Percentiles rank a stretch among this genome's conserved stretches.
These are phyloP conservation scores for Myochromella boudieri DNA, from an alignment of 768 basidiomycete species.

Conservation along the genomic window DNA sequence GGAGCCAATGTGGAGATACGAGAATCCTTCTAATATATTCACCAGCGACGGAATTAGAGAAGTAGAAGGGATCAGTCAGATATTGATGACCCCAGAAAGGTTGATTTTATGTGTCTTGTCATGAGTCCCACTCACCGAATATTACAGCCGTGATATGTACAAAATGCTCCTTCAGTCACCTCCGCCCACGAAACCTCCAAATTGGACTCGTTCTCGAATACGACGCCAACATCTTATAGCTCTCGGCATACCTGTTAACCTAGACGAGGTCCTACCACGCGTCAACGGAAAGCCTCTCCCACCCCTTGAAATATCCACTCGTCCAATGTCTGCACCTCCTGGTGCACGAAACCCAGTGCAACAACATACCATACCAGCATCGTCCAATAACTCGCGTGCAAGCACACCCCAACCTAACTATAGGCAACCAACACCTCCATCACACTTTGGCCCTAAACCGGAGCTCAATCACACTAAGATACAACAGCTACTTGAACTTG, in stretches of 20 bases:
- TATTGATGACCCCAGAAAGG: conserved; percentile 78
- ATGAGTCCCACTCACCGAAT: conserved; percentile 13
- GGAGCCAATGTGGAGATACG: conserved; percentile 59
- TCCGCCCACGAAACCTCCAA: conserved; percentile 79
- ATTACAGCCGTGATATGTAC: conserved; percentile 74
- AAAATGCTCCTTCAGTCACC: conserved; percentile 68
- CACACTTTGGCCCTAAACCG: conserved; percentile 74
- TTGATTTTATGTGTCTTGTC: conserved; percentile 28
- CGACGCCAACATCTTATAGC: conserved; percentile 88
- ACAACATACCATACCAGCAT: conserved; percentile 27
- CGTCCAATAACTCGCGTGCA: conserved; percentile 49
- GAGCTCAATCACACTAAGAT: conserved; percentile 68
- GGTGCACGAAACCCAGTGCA: conserved; percentile 44
- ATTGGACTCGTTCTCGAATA: conserved; percentile 92
- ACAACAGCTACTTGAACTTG: conserved; percentile 61
- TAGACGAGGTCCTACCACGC: conserved; percentile 86
- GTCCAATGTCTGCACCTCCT: conserved; percentile 81
- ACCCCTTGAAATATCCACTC: conserved; percentile 77
- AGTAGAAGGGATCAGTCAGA: conserved; percentile 77
- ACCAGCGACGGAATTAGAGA: conserved; percentile 76
- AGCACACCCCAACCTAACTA: conserved; percentile 45
- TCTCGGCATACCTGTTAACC: conserved; percentile 91
- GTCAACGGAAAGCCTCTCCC: conserved; percentile 68
- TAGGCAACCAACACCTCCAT: conserved; percentile 29
- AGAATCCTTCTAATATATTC: conserved; percentile 50